Conservation (phyloP, 75 land plant species). For the Azolla pinnata region DNA sequence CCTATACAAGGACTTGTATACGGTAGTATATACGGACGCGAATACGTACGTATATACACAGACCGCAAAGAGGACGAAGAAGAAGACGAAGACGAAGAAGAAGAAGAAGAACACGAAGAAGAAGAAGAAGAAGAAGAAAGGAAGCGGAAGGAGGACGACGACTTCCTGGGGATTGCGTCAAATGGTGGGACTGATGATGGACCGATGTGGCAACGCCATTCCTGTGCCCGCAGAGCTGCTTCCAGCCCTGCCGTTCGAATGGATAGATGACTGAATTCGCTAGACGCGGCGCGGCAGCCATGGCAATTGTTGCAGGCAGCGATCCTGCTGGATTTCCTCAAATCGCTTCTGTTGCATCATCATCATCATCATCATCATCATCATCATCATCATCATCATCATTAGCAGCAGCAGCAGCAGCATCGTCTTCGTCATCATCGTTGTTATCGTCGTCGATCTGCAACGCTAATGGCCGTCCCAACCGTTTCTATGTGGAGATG, state of each 20-base stretch:
- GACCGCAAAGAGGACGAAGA: not conserved
- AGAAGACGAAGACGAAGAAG: not conserved
- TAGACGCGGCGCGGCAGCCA: no score
- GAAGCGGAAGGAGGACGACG: no score
- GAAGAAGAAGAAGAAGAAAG: no score
- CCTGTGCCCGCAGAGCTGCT: no score
- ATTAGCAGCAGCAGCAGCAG: not conserved
- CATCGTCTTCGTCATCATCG: not conserved
- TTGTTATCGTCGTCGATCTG: not conserved
- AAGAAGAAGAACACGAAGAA: not conserved
- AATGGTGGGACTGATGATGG: no score
- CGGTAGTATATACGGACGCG: not conserved
- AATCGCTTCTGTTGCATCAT: not conserved
- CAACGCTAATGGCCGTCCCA: not conserved
- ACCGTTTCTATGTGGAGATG: constrained; percentile 69
- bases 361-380: not conserved
- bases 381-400: not conserved
- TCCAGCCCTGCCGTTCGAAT: no score
- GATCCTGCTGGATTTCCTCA: no score
- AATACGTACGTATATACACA: not conserved
- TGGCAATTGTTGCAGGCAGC: no score
- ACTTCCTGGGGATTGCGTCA: no score
- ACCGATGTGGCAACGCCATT: no score
- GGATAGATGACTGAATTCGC: no score
- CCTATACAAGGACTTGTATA: not conserved